Percentiles rank a stretch among this genome's conserved stretches.
phyloP scores from a whole-genome alignment of 495 filamentous ascomycete species.

The Aspergillus coremiiformis region DNA sequence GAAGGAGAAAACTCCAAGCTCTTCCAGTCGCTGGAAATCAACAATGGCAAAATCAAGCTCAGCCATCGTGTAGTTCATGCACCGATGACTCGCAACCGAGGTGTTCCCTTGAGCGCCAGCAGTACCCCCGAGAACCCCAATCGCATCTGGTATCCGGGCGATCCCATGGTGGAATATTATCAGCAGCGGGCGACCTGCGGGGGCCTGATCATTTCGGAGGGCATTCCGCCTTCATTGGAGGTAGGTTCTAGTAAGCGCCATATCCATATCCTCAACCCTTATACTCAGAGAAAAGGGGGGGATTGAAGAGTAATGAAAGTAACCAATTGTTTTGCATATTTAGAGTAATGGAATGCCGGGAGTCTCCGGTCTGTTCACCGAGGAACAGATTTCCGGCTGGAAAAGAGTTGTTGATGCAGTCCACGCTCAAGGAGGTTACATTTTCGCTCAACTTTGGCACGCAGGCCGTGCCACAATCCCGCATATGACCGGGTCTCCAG shows the following conservation, averaged over 20 bases:
- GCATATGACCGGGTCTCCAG: slow-evolving; percentile 34
- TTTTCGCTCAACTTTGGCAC: slow-evolving; percentile 49
- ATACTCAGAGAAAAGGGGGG: not conserved
- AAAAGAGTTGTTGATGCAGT: slow-evolving; percentile 45
- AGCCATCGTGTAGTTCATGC: slow-evolving; percentile 49
- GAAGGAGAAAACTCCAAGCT: slow-evolving; percentile 28
- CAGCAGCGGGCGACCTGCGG: slow-evolving; percentile 45
- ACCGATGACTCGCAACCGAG: slow-evolving; percentile 49
- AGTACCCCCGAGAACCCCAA: slow-evolving; percentile 38
- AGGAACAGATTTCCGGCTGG: slow-evolving; percentile 44
- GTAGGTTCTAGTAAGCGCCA: slow-evolving; percentile 7
- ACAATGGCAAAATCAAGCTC: slow-evolving; percentile 42
- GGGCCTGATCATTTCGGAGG: slow-evolving; percentile 50
- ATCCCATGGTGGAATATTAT: slow-evolving; percentile 49
- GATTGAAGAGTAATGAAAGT: not conserved
- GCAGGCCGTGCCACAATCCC: slow-evolving; percentile 43
- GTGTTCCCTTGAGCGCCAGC: slow-evolving; percentile 28
- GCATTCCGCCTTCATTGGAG: slow-evolving; percentile 44
- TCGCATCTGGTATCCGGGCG: slow-evolving; percentile 39
- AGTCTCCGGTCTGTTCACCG: slow-evolving; percentile 43
- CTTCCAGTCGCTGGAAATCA: slow-evolving; percentile 48
- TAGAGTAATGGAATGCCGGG: slow-evolving; percentile 41
- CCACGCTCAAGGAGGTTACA: slow-evolving; percentile 44
- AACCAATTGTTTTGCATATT: not conserved
- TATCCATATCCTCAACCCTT: not conserved